These are phyloP conservation scores for Cladobotryum mycophilum DNA, from an alignment of 2,329 filamentous ascomycete genomes.

Conservation along the genomic window DNA sequence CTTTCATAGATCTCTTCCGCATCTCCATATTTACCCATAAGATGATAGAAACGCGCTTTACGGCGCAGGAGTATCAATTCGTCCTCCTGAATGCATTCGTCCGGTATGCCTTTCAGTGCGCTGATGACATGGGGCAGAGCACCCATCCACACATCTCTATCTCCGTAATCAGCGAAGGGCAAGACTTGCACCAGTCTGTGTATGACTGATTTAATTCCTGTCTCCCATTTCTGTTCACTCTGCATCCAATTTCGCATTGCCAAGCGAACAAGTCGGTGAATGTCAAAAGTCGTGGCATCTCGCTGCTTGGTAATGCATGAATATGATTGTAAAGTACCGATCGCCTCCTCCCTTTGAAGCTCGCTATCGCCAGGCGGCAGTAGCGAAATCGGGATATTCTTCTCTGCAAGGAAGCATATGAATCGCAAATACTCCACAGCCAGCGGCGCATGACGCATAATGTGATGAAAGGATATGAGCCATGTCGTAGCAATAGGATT, in stretches of 20 bases:
- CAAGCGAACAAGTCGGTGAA: not conserved
- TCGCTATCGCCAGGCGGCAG: conserved; percentile 13
- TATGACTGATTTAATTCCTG: no score
- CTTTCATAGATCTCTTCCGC: no score
- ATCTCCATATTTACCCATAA: no score
- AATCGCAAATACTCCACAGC: conserved; percentile 25
- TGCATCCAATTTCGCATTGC: not conserved
- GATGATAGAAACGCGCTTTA: no score
- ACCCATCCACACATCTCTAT: no score
- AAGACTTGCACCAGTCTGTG: no score
- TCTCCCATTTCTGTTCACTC: no score
- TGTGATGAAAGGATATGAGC: conserved; percentile 29
- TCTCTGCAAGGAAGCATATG: conserved; percentile 23
- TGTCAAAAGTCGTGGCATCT: not conserved
- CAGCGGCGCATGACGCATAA: conserved; percentile 17
- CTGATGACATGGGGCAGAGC: no score
- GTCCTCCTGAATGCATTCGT: no score
- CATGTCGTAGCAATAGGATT: conserved; percentile 28
- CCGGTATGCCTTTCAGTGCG: no score
- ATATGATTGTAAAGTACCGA: conserved; percentile 1
- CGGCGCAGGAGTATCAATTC: no score
- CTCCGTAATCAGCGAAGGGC: no score
- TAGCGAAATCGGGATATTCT: conserved; percentile 24
- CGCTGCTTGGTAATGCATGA: not conserved
- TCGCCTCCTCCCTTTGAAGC: conserved; percentile 12